A percentile compares a stretch with the other conserved stretches of the same genome.
Conservation (phyloP, 2,329 filamentous ascomycete species). For the Fusarium sp. region DNA sequence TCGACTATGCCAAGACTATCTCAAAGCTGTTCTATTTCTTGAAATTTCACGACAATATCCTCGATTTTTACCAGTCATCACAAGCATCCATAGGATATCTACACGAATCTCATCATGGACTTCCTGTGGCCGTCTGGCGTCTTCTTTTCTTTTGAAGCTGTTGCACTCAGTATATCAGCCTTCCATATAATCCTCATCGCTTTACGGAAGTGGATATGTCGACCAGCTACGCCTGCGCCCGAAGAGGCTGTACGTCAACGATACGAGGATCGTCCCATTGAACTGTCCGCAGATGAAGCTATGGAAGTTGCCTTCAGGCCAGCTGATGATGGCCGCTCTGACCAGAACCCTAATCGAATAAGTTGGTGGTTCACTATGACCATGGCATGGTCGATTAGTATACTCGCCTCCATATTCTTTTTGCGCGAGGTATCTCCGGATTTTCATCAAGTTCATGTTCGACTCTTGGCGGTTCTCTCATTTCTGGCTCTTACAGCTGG, state of each 20-base stretch:
- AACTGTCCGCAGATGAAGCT: background rate
- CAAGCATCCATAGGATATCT: background rate
- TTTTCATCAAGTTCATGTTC: background rate
- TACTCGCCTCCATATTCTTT: background rate
- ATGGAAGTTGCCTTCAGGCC: background rate
- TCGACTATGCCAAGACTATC: background rate
- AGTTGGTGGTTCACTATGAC: background rate
- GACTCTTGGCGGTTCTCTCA: background rate
- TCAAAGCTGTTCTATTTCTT: background rate
- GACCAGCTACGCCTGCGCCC: background rate
- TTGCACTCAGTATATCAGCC: background rate
- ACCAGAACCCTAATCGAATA: background rate
- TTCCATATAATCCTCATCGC: background rate
- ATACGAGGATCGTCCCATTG: background rate
- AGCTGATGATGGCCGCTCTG: background rate
- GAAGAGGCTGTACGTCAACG: constrained; percentile 1
- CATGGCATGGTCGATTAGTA: background rate
- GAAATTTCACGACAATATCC: background rate
- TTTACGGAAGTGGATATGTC: constrained; percentile 3
- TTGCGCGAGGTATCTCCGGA: background rate
- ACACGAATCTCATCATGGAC: background rate
- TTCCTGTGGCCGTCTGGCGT: background rate
- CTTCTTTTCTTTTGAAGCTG: background rate
- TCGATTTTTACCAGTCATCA: background rate
- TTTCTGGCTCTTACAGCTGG: background rate